These are phyloP conservation scores for Zygosaccharomyces sapae DNA, from an alignment of 1,139 yeast species.

Conservation along the genomic window DNA sequence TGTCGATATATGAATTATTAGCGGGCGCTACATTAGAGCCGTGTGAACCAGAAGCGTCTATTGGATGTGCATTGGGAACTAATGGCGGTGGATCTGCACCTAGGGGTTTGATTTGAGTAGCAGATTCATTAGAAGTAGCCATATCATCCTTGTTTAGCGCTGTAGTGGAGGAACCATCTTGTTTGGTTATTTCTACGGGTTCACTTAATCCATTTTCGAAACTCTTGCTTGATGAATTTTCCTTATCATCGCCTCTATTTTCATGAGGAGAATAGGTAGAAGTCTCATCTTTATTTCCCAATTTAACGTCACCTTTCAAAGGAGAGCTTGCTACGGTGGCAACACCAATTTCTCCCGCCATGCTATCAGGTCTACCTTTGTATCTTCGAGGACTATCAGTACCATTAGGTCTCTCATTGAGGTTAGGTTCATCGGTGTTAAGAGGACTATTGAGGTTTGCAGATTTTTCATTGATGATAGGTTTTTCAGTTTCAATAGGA, in stretches of 20 bases:
- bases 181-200: slow-evolving; percentile 11
- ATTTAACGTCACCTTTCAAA: slow-evolving; percentile 21
- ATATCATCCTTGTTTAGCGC: not conserved
- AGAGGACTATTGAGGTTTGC: no score
- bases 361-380: slow-evolving; percentile 13
- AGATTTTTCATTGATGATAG: no score
- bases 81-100: not conserved
- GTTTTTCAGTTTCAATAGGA: not conserved
- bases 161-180: not conserved
- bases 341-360: slow-evolving; percentile 22
- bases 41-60: not conserved
- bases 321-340: slow-evolving; percentile 27
- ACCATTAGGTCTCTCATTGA: not conserved
- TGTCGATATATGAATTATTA: not conserved
- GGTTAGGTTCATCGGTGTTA: no score
- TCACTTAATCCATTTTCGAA: slow-evolving; percentile 7
- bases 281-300: slow-evolving; percentile 24
- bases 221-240: not conserved
- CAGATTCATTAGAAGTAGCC: not conserved
- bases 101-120: not conserved
- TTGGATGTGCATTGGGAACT: not conserved
- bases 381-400: slow-evolving; percentile 12
- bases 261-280: slow-evolving; percentile 4
- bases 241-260: not conserved
- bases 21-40: not conserved